phyloP scores from a whole-genome alignment of 2,329 filamentous ascomycete genomes.

The Massarina eburnea region DNA sequence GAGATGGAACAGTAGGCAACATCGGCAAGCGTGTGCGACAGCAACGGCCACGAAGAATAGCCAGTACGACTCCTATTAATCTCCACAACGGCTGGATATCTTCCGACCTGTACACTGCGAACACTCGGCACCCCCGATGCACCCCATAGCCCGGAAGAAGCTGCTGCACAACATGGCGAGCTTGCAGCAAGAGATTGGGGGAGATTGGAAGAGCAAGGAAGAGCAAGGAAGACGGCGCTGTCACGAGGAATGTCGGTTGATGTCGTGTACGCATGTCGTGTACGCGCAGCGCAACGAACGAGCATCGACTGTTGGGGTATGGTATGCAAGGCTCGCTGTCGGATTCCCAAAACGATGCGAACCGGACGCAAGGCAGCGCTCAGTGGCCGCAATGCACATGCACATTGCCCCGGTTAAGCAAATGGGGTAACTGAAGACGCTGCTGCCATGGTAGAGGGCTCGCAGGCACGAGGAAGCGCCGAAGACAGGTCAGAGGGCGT shows the following conservation, averaged over 20 bases:
- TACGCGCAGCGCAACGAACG: slow-evolving; percentile 3
- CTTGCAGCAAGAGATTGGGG: slow-evolving; percentile 14
- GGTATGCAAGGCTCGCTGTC: slow-evolving; percentile 21
- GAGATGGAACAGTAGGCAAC: slow-evolving; percentile 17
- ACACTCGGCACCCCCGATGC: slow-evolving; percentile 8
- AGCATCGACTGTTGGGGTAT: slow-evolving; percentile 1
- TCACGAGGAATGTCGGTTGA: slow-evolving; percentile 17
- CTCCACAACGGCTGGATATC: slow-evolving; percentile 13
- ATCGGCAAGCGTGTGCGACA: slow-evolving; percentile 15
- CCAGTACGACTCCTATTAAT: slow-evolving; percentile 13
- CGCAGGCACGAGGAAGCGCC: slow-evolving; percentile 33
- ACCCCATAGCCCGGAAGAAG: slow-evolving; percentile 10
- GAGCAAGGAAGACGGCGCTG: slow-evolving; percentile 3
- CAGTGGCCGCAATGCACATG: slow-evolving; percentile 27
- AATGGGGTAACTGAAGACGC: slow-evolving; percentile 12
- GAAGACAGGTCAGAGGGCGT: slow-evolving; percentile 18
- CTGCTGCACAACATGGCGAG: slow-evolving; percentile 17
- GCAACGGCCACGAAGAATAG: slow-evolving; percentile 6
- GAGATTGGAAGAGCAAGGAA: slow-evolving; percentile 14
- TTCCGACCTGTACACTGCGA: slow-evolving; percentile 5
- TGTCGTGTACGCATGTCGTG: not conserved
- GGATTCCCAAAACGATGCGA: slow-evolving; percentile 21
- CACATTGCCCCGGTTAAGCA: slow-evolving; percentile 18
- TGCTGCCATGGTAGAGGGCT: slow-evolving; percentile 18
- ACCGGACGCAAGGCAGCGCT: slow-evolving; percentile 31